These are phyloP conservation scores for Penicillium silybi DNA, from an alignment of 495 filamentous ascomycete species.

Conservation along the genomic window DNA sequence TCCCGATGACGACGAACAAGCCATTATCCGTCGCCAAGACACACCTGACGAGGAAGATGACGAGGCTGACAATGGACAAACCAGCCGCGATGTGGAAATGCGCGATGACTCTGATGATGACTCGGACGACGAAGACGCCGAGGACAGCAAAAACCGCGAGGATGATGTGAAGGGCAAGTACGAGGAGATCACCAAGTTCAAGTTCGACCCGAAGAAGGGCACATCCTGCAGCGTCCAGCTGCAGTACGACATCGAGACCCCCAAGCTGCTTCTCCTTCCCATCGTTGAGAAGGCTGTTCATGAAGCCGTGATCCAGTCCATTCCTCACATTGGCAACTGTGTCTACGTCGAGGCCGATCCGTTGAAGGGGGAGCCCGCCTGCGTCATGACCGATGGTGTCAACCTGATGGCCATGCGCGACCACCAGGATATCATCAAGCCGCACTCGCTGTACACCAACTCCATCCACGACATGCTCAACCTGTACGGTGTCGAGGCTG, in stretches of 20 bases:
- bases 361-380: conserved; percentile 47
- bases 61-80: conserved; percentile 32
- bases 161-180: conserved; percentile 62
- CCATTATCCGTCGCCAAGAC: conserved; percentile 52
- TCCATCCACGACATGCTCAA: conserved; percentile 80
- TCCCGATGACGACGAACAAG: conserved; percentile 87
- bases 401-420: conserved; percentile 89
- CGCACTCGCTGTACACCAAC: conserved; percentile 85
- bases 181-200: conserved; percentile 66
- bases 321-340: conserved; percentile 68
- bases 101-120: conserved; percentile 32
- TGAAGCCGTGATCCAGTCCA: conserved; percentile 80
- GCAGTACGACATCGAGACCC: conserved; percentile 73
- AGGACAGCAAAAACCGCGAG: conserved; percentile 52
- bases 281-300: conserved; percentile 76
- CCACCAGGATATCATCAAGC: conserved; percentile 80
- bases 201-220: conserved; percentile 71
- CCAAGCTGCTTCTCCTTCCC: conserved; percentile 90
- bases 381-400: conserved; percentile 76
- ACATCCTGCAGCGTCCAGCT: conserved; percentile 75
- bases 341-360: conserved; percentile 65
- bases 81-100: conserved; percentile 28
- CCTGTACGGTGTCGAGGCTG: conserved; percentile 91
- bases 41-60: conserved; percentile 40
- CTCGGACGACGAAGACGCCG: conserved; percentile 37